A percentile compares a stretch with the other conserved stretches of the same genome.
Conservation (phyloP, 208 protist species). For the Polymyxa betae region DNA sequence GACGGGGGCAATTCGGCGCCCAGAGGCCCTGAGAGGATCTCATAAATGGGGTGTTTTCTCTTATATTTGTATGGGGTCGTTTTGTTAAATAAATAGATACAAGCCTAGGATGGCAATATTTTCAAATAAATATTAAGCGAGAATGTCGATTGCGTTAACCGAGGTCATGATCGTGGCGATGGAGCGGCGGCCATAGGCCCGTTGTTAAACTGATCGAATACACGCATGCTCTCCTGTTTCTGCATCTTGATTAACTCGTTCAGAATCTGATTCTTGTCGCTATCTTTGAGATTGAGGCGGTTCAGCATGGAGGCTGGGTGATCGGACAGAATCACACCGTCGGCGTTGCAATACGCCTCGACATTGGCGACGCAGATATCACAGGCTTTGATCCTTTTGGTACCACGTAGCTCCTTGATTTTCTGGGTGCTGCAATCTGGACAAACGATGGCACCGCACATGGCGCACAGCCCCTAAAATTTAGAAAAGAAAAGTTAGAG, state of each 20-base stretch:
- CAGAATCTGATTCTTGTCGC: constrained; percentile 22
- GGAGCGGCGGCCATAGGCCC: too few relatives aligned
- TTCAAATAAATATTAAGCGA: too few relatives aligned
- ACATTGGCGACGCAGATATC: constrained; percentile 30
- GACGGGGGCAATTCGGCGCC: too few relatives aligned
- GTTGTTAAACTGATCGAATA: too few relatives aligned
- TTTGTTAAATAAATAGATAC: too few relatives aligned
- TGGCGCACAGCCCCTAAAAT: background rate
- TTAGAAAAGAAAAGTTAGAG: background rate
- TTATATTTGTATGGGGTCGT: too few relatives aligned
- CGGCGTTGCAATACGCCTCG: constrained; percentile 8
- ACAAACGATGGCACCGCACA: background rate
- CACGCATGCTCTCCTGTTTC: background rate
- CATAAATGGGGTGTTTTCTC: too few relatives aligned
- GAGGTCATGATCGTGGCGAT: too few relatives aligned
- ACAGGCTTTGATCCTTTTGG: constrained; percentile 36
- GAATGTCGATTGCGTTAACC: too few relatives aligned
- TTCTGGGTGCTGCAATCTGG: background rate
- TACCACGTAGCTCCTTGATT: background rate
- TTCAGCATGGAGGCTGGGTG: constrained; percentile 37
- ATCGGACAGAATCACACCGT: background rate
- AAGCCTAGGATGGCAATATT: too few relatives aligned
- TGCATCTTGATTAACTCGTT: constrained; percentile 43
- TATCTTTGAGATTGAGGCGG: constrained; percentile 33
- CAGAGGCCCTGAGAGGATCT: too few relatives aligned